These are phyloP conservation scores for Aphanomyces astaci DNA, from an alignment of 352 stramenopile species.

Conservation along the genomic window DNA sequence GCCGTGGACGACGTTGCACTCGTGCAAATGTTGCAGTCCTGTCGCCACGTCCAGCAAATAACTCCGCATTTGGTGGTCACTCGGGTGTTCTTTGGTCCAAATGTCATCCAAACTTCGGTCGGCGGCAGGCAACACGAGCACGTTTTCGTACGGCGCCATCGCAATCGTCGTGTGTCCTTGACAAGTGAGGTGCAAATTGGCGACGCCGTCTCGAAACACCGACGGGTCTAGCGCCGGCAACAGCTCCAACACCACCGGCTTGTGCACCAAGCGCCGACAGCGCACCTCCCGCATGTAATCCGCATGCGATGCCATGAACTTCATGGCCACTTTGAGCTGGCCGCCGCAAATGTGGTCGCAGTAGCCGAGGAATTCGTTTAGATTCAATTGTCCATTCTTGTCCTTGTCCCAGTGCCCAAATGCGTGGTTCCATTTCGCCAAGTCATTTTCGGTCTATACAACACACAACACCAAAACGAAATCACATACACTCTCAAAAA, in stretches of 20 bases:
- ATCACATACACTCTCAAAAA: background rate
- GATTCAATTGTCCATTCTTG: background rate
- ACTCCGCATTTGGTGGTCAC: background rate
- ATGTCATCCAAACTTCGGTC: constrained; percentile 6
- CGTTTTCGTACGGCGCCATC: background rate
- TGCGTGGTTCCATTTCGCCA: background rate
- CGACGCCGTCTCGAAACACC: background rate
- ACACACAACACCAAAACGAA: too few species aligned
- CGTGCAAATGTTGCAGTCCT: background rate
- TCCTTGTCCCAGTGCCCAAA: constrained; percentile 2
- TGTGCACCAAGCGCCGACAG: background rate
- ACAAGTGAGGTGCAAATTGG: background rate
- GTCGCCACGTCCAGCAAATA: background rate
- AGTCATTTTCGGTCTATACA: background rate
- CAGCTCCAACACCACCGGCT: background rate
- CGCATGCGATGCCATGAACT: background rate
- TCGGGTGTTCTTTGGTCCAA: background rate
- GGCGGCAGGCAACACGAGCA: constrained; percentile 4
- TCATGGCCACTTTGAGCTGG: background rate
- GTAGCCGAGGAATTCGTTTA: background rate
- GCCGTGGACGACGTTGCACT: constrained; percentile 21
- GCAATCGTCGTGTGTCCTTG: background rate
- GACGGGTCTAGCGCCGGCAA: background rate
- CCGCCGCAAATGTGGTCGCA: background rate
- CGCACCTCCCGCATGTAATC: background rate